Conservation (phyloP, 2,329 filamentous ascomycete species). For the Sclerotinia trifoliorum region DNA sequence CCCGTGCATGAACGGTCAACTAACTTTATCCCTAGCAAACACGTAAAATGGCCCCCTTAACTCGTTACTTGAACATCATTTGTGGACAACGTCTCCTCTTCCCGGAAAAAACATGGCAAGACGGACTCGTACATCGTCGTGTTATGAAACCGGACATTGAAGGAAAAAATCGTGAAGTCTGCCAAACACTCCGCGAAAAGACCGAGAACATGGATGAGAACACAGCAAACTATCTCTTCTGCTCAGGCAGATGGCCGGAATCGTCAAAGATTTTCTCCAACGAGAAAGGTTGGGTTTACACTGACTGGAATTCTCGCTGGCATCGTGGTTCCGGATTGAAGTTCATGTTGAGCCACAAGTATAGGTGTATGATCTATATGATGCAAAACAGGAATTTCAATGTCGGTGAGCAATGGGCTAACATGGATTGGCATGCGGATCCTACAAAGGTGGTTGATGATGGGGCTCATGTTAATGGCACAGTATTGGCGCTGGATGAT, state of each 20-base stretch:
- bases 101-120: not conserved
- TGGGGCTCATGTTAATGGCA: not conserved
- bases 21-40: not conserved
- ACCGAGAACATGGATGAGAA: not conserved
- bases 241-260: not conserved
- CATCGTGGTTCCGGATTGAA: not conserved
- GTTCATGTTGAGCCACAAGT: not conserved
- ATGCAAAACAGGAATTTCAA: not conserved
- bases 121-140: not conserved
- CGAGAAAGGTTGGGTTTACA: not conserved
- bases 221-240: not conserved
- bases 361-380: not conserved
- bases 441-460: not conserved
- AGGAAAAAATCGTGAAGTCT: not conserved
- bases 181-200: not conserved
- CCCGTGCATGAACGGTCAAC: not conserved
- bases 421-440: not conserved
- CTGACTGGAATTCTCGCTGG: not conserved
- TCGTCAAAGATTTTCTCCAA: not conserved
- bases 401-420: not conserved
- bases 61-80: constrained; percentile 13
- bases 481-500: not conserved
- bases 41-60: not conserved
- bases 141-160: not conserved
- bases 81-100: constrained; percentile 5